Conservation (phyloP, 768 basidiomycete genomes). For the Leccinum ochraceum region DNA sequence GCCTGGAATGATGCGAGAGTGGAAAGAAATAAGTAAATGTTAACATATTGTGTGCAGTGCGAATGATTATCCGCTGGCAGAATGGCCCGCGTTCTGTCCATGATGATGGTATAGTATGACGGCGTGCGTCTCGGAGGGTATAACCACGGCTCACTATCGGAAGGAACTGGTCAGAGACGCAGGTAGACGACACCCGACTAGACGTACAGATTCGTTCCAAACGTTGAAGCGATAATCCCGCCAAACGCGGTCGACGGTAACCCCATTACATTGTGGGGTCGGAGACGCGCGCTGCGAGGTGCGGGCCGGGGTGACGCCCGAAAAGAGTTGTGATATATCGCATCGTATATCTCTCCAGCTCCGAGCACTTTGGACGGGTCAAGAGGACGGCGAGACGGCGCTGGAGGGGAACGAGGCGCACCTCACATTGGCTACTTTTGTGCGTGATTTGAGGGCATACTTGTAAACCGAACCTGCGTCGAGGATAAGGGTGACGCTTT, state of each 20-base stretch:
- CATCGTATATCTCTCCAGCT: slow-evolving; percentile 68
- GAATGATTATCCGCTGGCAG: slow-evolving; percentile 31
- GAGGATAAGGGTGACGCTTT: slow-evolving; percentile 65
- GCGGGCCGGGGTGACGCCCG: slow-evolving; percentile 36
- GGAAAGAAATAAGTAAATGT: slow-evolving; percentile 28
- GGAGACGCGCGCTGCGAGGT: slow-evolving; percentile 35
- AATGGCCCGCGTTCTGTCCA: slow-evolving; percentile 30
- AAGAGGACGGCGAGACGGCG: slow-evolving; percentile 4
- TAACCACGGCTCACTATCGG: slow-evolving; percentile 25
- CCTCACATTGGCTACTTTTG: slow-evolving; percentile 71
- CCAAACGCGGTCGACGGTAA: slow-evolving; percentile 68
- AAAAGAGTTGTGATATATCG: slow-evolving; percentile 60
- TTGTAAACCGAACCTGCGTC: slow-evolving; percentile 69
- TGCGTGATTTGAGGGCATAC: slow-evolving; percentile 65
- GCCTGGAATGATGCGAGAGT: slow-evolving; percentile 17
- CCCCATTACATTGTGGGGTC: slow-evolving; percentile 46
- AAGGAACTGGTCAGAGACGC: slow-evolving; percentile 11
- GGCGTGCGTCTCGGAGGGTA: slow-evolving; percentile 26
- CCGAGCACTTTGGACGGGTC: slow-evolving; percentile 47
- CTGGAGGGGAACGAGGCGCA: slow-evolving; percentile 35
- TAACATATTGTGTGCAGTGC: slow-evolving; percentile 33
- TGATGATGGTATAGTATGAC: slow-evolving; percentile 32
- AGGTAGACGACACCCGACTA: neutral
- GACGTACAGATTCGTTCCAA: slow-evolving; percentile 52
- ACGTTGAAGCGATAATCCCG: slow-evolving; percentile 64